phyloP scores from a whole-genome alignment of 371 early-diverging fungal genomes.

The Mortierella polycephala region DNA sequence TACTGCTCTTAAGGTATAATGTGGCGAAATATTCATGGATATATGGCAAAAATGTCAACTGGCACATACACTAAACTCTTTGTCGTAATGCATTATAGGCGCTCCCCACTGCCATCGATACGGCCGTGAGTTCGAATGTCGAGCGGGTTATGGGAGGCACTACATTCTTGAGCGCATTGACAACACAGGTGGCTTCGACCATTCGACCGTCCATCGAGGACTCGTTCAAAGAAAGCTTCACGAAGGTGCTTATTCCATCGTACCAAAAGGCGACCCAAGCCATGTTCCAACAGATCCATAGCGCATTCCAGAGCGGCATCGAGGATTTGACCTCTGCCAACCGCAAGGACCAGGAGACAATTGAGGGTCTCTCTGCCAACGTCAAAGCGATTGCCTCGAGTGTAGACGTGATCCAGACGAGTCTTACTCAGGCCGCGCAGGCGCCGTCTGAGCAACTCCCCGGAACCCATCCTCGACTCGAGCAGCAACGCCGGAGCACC shows the following conservation, averaged over 20 bases:
- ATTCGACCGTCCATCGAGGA: constrained; percentile 56
- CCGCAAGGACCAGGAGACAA: constrained; percentile 33
- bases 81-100: constrained; percentile 17
- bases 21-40: background rate
- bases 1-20: constrained; percentile 51
- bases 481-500: constrained; percentile 28
- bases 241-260: constrained; percentile 53
- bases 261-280: constrained; percentile 58
- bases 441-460: constrained; percentile 17
- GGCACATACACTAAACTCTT: background rate
- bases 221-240: constrained; percentile 56
- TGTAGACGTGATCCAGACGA: constrained; percentile 28
- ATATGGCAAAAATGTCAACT: no score
- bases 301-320: constrained; percentile 55
- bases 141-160: constrained; percentile 62
- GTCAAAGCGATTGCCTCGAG: constrained; percentile 18
- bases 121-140: constrained; percentile 61
- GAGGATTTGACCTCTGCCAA: constrained; percentile 34
- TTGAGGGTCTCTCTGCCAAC: constrained; percentile 14
- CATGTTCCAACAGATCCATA: constrained; percentile 58
- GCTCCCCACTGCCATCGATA: constrained; percentile 60
- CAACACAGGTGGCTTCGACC: constrained; percentile 47
- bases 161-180: constrained; percentile 43
- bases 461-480: constrained; percentile 7
- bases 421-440: constrained; percentile 28